Conservation (phyloP, 2,329 filamentous ascomycete species). For the Juglanconis oblonga region DNA sequence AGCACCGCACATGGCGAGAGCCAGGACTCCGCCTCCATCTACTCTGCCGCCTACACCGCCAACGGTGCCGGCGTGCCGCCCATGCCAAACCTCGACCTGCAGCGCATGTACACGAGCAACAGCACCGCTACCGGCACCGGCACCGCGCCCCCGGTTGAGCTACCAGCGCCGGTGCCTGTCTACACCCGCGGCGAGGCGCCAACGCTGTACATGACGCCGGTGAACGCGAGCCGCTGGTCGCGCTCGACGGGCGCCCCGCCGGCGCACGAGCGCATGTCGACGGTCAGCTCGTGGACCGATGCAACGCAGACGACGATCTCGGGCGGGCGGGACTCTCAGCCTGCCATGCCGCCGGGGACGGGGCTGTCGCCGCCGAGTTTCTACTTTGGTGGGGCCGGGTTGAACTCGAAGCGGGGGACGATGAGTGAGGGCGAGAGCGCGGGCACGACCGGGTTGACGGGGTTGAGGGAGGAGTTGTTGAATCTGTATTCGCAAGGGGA, state of each 20-base stretch:
- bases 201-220: neutral
- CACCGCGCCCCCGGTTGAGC: neutral
- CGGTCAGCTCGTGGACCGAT: slow-evolving; percentile 9
- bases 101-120: neutral
- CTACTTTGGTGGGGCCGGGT: neutral
- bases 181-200: neutral
- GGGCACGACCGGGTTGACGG: no score
- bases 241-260: neutral
- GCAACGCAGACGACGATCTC: slow-evolving; percentile 7
- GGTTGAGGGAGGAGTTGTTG: no score
- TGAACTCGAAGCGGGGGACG: no score
- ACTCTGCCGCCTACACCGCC: neutral
- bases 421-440: no score
- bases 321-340: slow-evolving; percentile 1
- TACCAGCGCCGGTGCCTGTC: neutral
- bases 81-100: neutral
- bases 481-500: no score
- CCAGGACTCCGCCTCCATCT: neutral
- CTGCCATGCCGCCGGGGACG: neutral
- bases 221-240: slow-evolving; percentile 6
- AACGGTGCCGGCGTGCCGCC: slow-evolving; percentile 5
- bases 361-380: slow-evolving; percentile 2
- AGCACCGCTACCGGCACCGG: neutral
- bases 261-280: slow-evolving; percentile 2
- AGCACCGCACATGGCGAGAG: neutral